phyloP scores from a whole-genome alignment of 148 eudicot genomes.

The Fagopyrum tataricum region DNA sequence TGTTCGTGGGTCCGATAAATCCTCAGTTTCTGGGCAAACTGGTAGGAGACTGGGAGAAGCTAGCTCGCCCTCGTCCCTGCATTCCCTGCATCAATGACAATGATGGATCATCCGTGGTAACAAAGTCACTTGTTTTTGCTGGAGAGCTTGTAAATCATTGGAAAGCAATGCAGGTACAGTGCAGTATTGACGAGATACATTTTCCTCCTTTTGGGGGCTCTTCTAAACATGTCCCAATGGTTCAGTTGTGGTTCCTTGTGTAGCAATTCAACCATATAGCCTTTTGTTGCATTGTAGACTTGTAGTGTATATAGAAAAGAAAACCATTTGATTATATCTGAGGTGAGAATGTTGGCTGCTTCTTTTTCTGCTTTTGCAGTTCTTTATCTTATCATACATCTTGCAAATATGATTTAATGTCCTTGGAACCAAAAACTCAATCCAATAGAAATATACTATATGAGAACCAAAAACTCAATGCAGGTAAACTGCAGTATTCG shows the following conservation, averaged over 20 bases:
- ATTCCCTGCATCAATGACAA: conserved; percentile 12
- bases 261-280: not conserved
- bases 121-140: not conserved
- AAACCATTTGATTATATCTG: not conserved
- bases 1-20: conserved; percentile 70
- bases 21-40: conserved; percentile 62
- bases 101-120: not conserved
- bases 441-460: not conserved
- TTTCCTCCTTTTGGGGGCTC: not conserved
- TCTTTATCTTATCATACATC: not conserved
- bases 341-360: not conserved
- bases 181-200: not conserved
- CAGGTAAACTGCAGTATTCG: too few species aligned
- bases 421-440: not conserved
- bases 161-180: conserved; percentile 11
- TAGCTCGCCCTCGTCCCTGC: conserved; percentile 39
- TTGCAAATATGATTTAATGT: not conserved
- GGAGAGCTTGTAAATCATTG: conserved; percentile 5
- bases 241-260: conserved; percentile 3
- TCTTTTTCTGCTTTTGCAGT: not conserved
- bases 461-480: too few species aligned
- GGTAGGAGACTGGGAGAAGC: conserved; percentile 65
- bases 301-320: conserved; percentile 12
- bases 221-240: not conserved
- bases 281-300: not conserved